A percentile compares a stretch with the other conserved stretches of the same genome.
These are phyloP conservation scores for Tricholoma bakamatsutake DNA, from an alignment of 768 basidiomycete species.

Conservation along the genomic window DNA sequence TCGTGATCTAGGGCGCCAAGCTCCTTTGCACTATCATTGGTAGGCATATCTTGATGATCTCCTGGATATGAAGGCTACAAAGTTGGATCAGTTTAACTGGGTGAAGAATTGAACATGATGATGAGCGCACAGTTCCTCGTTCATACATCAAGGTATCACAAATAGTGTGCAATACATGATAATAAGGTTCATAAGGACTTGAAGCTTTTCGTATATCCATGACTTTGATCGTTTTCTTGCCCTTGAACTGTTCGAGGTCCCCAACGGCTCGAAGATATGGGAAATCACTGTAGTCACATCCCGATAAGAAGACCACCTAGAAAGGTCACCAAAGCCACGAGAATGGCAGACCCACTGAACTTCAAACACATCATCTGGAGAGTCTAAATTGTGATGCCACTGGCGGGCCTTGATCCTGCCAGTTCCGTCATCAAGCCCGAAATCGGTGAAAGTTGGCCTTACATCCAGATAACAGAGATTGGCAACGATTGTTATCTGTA, in stretches of 20 bases:
- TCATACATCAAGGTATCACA: conserved; percentile 12
- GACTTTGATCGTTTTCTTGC: conserved; percentile 17
- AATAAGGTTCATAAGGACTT: conserved; percentile 23
- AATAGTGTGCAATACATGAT: conserved; percentile 22
- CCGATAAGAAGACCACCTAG: not conserved
- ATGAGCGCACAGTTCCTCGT: conserved; percentile 10
- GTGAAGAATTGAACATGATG: not conserved
- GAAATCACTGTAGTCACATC: conserved; percentile 46
- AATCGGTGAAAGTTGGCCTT: conserved; percentile 67
- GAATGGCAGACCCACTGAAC: conserved; percentile 10
- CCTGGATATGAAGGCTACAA: not conserved
- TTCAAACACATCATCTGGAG: not conserved
- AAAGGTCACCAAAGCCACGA: not conserved
- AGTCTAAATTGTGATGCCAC: conserved; percentile 48
- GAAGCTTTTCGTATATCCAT: conserved; percentile 10
- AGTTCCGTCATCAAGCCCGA: conserved; percentile 36
- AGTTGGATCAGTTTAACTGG: not conserved
- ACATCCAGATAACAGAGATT: conserved; percentile 56
- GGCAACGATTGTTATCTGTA: conserved; percentile 69
- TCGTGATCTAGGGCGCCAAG: not conserved
- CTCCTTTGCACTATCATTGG: not conserved
- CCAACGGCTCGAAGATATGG: conserved; percentile 46
- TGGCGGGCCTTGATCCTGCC: conserved; percentile 37
- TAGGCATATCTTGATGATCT: not conserved
- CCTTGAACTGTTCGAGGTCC: conserved; percentile 14